Base-by-base conservation (phyloP, 2,329 filamentous ascomycete genomes). In the Aureobasidium subglaciale region DNA sequence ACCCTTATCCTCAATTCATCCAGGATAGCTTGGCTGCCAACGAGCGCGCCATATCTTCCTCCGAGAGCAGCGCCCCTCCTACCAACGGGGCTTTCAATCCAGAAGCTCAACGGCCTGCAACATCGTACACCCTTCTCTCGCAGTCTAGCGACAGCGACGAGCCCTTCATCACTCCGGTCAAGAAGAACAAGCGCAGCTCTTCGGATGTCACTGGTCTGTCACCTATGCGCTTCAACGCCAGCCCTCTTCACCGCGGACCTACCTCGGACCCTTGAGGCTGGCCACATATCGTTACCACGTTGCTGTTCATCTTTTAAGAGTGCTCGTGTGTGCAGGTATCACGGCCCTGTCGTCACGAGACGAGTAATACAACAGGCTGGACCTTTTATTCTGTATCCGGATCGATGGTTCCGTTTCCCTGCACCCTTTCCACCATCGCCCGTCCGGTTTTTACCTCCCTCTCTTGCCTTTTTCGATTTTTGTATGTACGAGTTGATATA, bases 11-110 rank as follows among this genome's bases (percentile, higher is more conserved):
- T 32, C 55, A 22, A 11, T 56, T 50, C 29, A 54, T 52, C 10
- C 42, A 55, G 25, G 42, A 56, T 16, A 41, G 40, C n/a, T n/a
- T 34, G 48, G 53, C 42, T 30, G 52, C 49, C 15, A 37, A 58
- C 15, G 82, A 85, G 54, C 74, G 80, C 40, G 79, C 78, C 29
- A 66, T 82, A 11, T 85, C 84, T 3, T 86, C 85, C 5, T 85
- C 85, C 9, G 84, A 83, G 60, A 86, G 83, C 61, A 80, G 76
- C 68, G 80, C 82, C 62, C 75, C 75, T 55, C 77, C 73, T 52
- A 65, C 59, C 63, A 70, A 50, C 60, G 68, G 56, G 35, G 53
- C 40, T 10, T 57, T 58, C 10, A 58, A 52, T 11, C 50, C 56
- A 24, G 58, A 59, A 32, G 41, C 42, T 20, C 55, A 58, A 27